Percentiles rank a stretch among this genome's conserved stretches.
Conservation (phyloP, 23 red algal genomes). For the Gracilaria gracilis region DNA sequence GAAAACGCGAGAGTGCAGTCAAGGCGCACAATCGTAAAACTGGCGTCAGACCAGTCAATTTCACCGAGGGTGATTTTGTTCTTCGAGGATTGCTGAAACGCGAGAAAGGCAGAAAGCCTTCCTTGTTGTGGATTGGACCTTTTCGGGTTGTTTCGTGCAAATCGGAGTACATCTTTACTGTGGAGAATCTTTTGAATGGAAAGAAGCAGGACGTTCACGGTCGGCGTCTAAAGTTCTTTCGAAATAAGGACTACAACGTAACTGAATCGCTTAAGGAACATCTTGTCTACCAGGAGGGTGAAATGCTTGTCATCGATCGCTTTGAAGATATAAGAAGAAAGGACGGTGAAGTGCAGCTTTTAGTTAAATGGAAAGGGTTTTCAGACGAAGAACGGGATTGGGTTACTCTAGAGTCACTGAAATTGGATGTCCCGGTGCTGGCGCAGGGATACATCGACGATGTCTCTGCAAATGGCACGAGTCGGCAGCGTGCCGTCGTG, state of each 20-base stretch:
- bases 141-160: background rate
- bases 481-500: background rate
- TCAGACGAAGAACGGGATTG: background rate
- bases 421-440: constrained; percentile 1
- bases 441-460: constrained; percentile 5
- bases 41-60: background rate
- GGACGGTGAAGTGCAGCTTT: background rate
- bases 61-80: constrained; percentile 32
- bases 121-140: constrained; percentile 16
- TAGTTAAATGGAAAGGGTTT: constrained; percentile 35
- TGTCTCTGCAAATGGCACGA: constrained; percentile 10
- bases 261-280: background rate
- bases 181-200: constrained; percentile 23
- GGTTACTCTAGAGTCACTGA: background rate
- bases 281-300: constrained; percentile 1
- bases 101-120: background rate
- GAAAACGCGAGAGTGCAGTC: background rate
- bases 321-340: background rate
- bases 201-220: constrained; percentile 26
- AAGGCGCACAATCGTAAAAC: constrained; percentile 36
- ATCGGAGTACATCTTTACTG: constrained; percentile 31
- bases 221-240: constrained; percentile 22
- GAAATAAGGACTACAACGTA: background rate
- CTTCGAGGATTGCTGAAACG: background rate
- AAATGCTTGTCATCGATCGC: constrained; percentile 14